Percentiles rank a stretch among this genome's conserved stretches.
These are phyloP conservation scores for Phialophora macrospora DNA, from an alignment of 2,329 filamentous ascomycete genomes.

Conservation along the genomic window DNA sequence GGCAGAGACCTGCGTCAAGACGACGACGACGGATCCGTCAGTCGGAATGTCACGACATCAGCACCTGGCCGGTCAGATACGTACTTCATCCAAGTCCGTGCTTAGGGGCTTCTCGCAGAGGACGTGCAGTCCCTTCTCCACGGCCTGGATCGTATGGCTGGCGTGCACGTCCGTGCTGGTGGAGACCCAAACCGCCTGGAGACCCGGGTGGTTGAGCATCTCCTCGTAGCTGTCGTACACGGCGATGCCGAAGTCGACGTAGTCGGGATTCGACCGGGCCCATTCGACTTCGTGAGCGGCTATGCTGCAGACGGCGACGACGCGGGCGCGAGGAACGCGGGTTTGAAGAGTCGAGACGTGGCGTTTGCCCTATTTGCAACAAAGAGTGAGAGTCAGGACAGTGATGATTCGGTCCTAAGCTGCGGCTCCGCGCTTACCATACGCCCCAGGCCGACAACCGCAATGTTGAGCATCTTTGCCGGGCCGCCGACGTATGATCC, in stretches of 20 bases:
- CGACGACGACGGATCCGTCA: too few relatives aligned
- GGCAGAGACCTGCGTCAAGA: too few relatives aligned
- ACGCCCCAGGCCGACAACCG: conserved; percentile 56
- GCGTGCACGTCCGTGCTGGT: conserved; percentile 62
- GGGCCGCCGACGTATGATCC: neutral
- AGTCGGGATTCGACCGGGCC: conserved; percentile 59
- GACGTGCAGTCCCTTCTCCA: conserved; percentile 60
- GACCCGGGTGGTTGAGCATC: conserved; percentile 59
- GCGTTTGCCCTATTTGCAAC: conserved; percentile 53
- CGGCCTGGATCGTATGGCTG: conserved; percentile 62
- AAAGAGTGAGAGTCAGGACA: conserved; percentile 54
- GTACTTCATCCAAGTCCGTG: conserved; percentile 64
- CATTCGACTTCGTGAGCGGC: conserved; percentile 56
- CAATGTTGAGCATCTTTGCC: conserved; percentile 49
- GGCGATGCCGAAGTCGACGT: conserved; percentile 64
- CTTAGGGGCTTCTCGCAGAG: conserved; percentile 61
- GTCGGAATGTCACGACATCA: too few relatives aligned
- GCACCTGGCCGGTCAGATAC: too few relatives aligned
- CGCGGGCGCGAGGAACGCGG: conserved; percentile 52
- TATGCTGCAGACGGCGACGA: conserved; percentile 61
- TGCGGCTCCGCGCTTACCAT: conserved; percentile 46
- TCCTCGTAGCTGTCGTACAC: conserved; percentile 61
- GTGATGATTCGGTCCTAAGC: conserved; percentile 51
- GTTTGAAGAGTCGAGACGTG: conserved; percentile 57
- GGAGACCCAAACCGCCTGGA: conserved; percentile 62